Base-by-base conservation (phyloP, 768 basidiomycete genomes). In the Tulasnella calospora region DNA sequence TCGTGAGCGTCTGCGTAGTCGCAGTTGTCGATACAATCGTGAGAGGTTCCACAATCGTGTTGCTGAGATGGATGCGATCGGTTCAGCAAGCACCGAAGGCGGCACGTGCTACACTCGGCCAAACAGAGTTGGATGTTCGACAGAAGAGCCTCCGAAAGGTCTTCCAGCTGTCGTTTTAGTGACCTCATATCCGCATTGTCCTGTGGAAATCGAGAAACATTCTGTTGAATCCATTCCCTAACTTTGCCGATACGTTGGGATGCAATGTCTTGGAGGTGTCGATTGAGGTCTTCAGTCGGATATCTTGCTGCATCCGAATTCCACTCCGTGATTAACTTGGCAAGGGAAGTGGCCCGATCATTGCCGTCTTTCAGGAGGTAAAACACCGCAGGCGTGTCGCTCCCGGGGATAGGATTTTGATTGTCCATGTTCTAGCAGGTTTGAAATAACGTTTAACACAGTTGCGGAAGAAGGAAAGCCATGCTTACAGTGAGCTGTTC, bases 41-140 rank as follows among this genome's bases (percentile, higher is more conserved):
- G 90, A 30, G 83, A 80, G 0, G 90, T 88, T 40, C 83, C 82
- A 78, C 90, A 91, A 74, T 89, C 83, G 79, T 91, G 90, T 23
- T 15, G 21, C 21, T 81, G 80, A 2, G 9, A n/a, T 8, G 85
- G 85, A 79, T 91, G 91, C 21, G 83, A 83, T 10, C 87, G 85
- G 74, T 83, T 83, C 33, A 83, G 85, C 12, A 90, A 71, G 79
- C 91, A 91, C 27, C 83, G 80, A 1, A 91, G 83, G 55, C 87
- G 85, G 81, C 91, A 91, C 2, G 77, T 78, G 1, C 80, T 79
- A 80, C 91, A 91, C 71, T 85, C 84, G 79, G 85, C 80, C 72
- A 85, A 85, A 82, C 91, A 91, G 1, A 90, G 81, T 78, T 88
- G 86, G 0, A 88, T 82, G 70, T 83, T 86, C 2, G 84, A 82